Evolutionary conservation across 192 early-diverging fungal species (phyloP).

Genomic region (Powellomyces hirtus): DNA sequence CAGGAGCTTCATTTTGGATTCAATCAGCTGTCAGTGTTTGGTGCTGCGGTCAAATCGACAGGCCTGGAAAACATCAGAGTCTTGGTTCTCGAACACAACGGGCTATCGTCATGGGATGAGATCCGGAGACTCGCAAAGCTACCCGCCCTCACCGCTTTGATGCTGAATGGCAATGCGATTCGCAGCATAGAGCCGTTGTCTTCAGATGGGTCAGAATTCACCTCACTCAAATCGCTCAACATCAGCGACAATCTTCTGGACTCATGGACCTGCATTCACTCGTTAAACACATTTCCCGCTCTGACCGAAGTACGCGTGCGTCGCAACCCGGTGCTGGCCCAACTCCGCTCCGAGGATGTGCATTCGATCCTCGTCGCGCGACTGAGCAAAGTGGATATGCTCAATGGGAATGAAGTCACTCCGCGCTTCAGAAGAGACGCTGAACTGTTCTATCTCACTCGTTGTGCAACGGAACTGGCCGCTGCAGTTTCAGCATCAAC

Average conservation of each 20-base stretch:
- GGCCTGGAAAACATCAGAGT: slow-evolving; percentile 23
- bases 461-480: slow-evolving; percentile 9
- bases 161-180: slow-evolving; percentile 31
- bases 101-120: slow-evolving; percentile 33
- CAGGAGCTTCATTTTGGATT: slow-evolving; percentile 44
- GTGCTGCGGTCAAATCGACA: not conserved
- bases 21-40: slow-evolving; percentile 23
- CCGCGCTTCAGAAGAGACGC: slow-evolving; percentile 27
- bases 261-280: slow-evolving; percentile 31
- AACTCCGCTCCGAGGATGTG: slow-evolving; percentile 4
- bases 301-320: slow-evolving; percentile 33
- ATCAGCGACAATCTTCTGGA: slow-evolving; percentile 26
- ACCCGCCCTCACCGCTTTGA: slow-evolving; percentile 23
- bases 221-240: slow-evolving; percentile 24
- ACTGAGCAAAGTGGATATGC: slow-evolving; percentile 15
- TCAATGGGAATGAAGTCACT: slow-evolving; percentile 35
- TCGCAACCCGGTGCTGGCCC: slow-evolving; percentile 35
- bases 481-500: not conserved
- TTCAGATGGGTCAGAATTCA: slow-evolving; percentile 1
- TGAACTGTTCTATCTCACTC: slow-evolving; percentile 40
- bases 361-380: slow-evolving; percentile 22
- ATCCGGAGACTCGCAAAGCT: slow-evolving; percentile 17
- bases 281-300: slow-evolving; percentile 34
- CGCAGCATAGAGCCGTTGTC: not conserved
- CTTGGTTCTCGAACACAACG: slow-evolving; percentile 43